Conservation (phyloP, 371 early-diverging fungal genomes). For the Saksenaea oblongispora region DNA sequence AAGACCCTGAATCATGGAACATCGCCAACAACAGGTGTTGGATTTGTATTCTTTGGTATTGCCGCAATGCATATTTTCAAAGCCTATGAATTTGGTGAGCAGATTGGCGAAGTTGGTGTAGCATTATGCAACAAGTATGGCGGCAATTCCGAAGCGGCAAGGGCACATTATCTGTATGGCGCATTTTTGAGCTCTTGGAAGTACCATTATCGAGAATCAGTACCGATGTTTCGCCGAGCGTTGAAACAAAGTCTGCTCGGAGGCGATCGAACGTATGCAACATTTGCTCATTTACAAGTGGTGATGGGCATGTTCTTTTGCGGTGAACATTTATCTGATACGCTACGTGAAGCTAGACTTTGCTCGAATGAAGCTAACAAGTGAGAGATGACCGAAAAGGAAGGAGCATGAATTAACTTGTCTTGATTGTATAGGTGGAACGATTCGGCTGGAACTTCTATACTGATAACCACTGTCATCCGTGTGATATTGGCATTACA, state of each 20-base stretch:
- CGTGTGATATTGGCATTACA: slow-evolving; percentile 42
- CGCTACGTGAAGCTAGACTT: slow-evolving; percentile 35
- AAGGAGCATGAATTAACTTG: background rate
- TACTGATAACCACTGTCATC: slow-evolving; percentile 31
- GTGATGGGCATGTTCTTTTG: slow-evolving; percentile 31
- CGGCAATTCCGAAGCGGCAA: slow-evolving; percentile 42
- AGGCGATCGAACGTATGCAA: slow-evolving; percentile 45
- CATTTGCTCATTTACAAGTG: slow-evolving; percentile 39
- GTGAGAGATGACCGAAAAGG: background rate
- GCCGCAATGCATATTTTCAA: slow-evolving; percentile 42
- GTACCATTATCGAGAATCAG: slow-evolving; percentile 33
- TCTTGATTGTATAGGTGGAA: slow-evolving; percentile 11
- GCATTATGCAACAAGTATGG: slow-evolving; percentile 41
- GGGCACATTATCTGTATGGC: slow-evolving; percentile 38
- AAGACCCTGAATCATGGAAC: slow-evolving; percentile 42
- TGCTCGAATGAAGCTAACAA: slow-evolving; percentile 33
- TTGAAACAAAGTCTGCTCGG: slow-evolving; percentile 43
- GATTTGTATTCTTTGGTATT: slow-evolving; percentile 48
- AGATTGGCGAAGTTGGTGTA: slow-evolving; percentile 43
- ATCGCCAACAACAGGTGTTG: slow-evolving; percentile 46
- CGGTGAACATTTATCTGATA: slow-evolving; percentile 39
- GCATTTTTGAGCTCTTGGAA: slow-evolving; percentile 43
- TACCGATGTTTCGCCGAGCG: slow-evolving; percentile 39
- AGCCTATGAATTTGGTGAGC: slow-evolving; percentile 44
- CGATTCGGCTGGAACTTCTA: slow-evolving; percentile 25